Conservation (phyloP, 2,329 filamentous ascomycete genomes). For the Ophiosphaerella narmari region DNA sequence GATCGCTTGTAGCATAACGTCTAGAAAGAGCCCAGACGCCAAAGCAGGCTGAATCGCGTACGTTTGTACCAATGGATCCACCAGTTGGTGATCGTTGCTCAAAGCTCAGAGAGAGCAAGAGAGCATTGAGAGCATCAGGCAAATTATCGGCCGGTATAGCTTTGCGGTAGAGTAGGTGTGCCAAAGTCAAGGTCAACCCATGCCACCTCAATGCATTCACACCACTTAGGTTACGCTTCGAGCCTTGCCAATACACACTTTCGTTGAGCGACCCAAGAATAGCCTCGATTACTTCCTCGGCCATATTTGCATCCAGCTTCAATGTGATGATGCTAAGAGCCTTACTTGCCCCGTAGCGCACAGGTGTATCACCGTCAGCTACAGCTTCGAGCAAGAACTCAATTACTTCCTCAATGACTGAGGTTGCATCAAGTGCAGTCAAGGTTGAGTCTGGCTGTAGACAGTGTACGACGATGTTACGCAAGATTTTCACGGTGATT, state of each 20-base stretch:
- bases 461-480: slow-evolving; percentile 71
- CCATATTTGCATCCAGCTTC: slow-evolving; percentile 79
- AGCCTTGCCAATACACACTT: slow-evolving; percentile 62
- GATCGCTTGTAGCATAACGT: slow-evolving; percentile 80
- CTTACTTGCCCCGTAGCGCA: slow-evolving; percentile 89
- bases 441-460: slow-evolving; percentile 50
- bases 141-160: slow-evolving; percentile 75
- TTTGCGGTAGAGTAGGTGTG: slow-evolving; percentile 82
- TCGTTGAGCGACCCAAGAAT: slow-evolving; percentile 72
- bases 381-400: slow-evolving; percentile 78
- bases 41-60: slow-evolving; percentile 94
- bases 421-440: slow-evolving; percentile 44
- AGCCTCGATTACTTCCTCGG: slow-evolving; percentile 82
- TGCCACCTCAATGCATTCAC: slow-evolving; percentile 90
- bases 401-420: slow-evolving; percentile 74
- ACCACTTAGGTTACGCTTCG: slow-evolving; percentile 67
- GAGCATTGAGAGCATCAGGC: slow-evolving; percentile 72
- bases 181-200: slow-evolving; percentile 83
- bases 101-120: slow-evolving; percentile 81
- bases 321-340: slow-evolving; percentile 85
- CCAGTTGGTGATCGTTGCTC: slow-evolving; percentile 87
- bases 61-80: slow-evolving; percentile 83
- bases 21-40: slow-evolving; percentile 92
- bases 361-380: slow-evolving; percentile 86
- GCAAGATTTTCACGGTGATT: slow-evolving; percentile 80